phyloP scores from a whole-genome alignment of 805 yeast species.

The Candida montana region DNA sequence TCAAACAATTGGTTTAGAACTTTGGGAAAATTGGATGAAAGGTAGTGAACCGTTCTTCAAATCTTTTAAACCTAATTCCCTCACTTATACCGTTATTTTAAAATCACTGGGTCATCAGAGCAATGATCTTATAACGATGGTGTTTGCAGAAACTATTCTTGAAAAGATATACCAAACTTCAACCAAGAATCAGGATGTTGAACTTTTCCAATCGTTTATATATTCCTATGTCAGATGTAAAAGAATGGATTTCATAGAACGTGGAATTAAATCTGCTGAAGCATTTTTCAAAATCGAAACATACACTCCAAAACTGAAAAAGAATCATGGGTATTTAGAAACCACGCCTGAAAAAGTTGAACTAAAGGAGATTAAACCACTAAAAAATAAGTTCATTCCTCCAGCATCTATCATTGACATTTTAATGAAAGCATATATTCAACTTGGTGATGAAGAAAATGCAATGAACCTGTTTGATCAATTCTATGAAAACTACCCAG shows the following conservation, averaged over 20 bases:
- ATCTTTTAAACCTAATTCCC: conserved; percentile 27
- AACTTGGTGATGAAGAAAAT: conserved; percentile 12
- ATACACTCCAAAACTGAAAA: conserved; percentile 2
- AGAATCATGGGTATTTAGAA: conserved; percentile 1
- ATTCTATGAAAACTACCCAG: conserved; percentile 10
- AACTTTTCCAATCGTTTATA: conserved; percentile 17
- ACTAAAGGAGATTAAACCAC: conserved; percentile 5
- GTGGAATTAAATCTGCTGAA: conserved; percentile 18
- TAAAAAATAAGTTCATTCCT: conserved; percentile 17
- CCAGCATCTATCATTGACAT: conserved; percentile 17
- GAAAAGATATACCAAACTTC: conserved; percentile 11
- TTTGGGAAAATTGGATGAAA: conserved; percentile 30
- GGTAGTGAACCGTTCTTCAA: conserved; percentile 15
- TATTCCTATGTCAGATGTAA: conserved; percentile 14
- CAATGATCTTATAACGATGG: conserved; percentile 7
- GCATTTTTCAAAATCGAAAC: conserved; percentile 15
- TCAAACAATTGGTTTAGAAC: conserved; percentile 32
- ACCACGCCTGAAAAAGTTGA: conserved; percentile 1
- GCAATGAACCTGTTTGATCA: conserved; percentile 12
- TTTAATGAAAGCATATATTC: conserved; percentile 15
- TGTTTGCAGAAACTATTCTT: conserved; percentile 12
- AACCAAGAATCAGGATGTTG: conserved; percentile 11
- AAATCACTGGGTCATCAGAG: conserved; percentile 17
- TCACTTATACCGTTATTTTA: conserved; percentile 28
- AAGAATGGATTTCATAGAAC: conserved; percentile 11